These are phyloP conservation scores for Giardia duodenalis DNA, from an alignment of 208 protist genomes.

Conservation along the genomic window DNA sequence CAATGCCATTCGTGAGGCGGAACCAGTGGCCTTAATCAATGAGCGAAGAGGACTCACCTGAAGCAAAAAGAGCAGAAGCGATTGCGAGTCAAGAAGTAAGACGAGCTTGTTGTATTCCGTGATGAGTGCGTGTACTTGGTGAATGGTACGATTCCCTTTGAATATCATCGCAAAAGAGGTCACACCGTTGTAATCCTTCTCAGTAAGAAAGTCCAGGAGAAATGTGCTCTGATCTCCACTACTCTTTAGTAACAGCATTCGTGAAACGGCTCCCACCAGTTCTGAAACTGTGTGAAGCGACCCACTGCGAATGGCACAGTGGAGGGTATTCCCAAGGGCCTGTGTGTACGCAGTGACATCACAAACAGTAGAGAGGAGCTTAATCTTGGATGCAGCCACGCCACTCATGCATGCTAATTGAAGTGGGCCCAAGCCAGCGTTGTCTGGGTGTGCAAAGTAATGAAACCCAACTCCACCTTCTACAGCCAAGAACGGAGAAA, in stretches of 20 bases:
- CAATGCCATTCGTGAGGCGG: too few species aligned
- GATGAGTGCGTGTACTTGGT: too few species aligned
- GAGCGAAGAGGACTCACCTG: too few species aligned
- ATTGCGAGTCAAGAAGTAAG: too few species aligned
- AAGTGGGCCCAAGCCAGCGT: not conserved
- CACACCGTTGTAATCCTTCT: not conserved
- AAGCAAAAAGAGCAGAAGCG: too few species aligned
- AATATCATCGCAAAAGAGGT: too few species aligned
- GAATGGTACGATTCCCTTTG: too few species aligned
- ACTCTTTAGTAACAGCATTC: not conserved
- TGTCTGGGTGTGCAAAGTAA: not conserved
- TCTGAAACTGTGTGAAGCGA: not conserved
- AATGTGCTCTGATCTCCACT: not conserved
- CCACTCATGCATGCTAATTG: not conserved
- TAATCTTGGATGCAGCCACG: not conserved
- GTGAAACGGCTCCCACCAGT: not conserved
- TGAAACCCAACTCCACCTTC: not conserved
- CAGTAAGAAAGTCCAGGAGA: not conserved
- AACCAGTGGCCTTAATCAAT: too few species aligned
- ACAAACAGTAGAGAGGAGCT: not conserved
- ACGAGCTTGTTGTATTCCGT: too few species aligned
- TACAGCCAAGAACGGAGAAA: not conserved
- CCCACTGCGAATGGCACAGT: not conserved
- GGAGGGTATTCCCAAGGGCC: not conserved
- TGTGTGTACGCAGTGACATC: not conserved